Evolutionary conservation across 2,329 filamentous ascomycete species (phyloP), one percentile per base, ranked within the genome.

Genomic region (Trichoderma pleuroti): DNA sequence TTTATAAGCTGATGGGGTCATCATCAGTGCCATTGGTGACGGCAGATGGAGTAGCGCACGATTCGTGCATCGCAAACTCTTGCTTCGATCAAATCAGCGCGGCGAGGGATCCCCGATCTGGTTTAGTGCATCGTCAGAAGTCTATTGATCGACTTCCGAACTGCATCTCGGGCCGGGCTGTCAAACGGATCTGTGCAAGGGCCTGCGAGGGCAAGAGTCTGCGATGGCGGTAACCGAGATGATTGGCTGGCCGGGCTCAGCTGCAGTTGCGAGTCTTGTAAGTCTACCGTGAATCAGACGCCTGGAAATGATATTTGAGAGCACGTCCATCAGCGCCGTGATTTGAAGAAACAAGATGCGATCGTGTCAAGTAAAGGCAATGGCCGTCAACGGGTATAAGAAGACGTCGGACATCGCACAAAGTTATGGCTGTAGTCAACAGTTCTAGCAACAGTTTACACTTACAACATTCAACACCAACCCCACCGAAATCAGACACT

Each of bases 81-180:
- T 68, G 65, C 65, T 49, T 59, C 36, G 18, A 32, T 26, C 28
- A 34, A 57, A 18, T 46, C 52, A 67, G 64, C 12, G 24, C 52
- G 18, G 39, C 52, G 11, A 16, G 26, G 42, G 24, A 18, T 14
- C 36, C 54, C 65, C 54, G 54, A 68, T 60, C 36, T 60, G 28
- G 65, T 42, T 16, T 68, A 68, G 65, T 60, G 36, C 42, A 68
- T n/a, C 36, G 54, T 18, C 11, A 26, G 30, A 59, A 54, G 10
- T 14, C 24, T 54, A 24, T 60, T 26, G 65, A 60, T 68, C 65
- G 34, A 34, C 54, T 34, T 32, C 65, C 36, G 36, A 60, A 36
- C 28, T 68, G 65, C 65, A 68, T 56, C 54, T 60, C 65, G 65
- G 65, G n/a, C 39, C 65, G 65, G 34, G 3, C 65, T 68, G 36